Evolutionary conservation across 805 yeast species (phyloP), one percentile per base, ranked within the genome.

Genomic region (Sugiyamaella lignohabitans): DNA sequence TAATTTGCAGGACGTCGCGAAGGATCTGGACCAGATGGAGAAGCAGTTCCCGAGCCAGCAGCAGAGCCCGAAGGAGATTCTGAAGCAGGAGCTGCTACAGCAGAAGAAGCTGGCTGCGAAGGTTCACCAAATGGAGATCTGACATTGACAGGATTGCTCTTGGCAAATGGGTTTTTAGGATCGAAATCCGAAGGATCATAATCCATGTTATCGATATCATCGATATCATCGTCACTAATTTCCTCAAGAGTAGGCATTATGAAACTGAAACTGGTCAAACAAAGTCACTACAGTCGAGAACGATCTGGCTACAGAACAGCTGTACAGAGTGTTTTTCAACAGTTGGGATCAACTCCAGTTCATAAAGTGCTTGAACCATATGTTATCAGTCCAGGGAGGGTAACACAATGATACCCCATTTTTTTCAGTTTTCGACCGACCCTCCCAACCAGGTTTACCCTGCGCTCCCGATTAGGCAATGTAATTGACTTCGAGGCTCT

Each of bases 171-270:
- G 45, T 65, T 67, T 30, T 57, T 41, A 70, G 69, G 88, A 65
- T 88, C 97, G 53, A 87, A 84, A 68, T 91, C 94, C 2, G 95
- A 94, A 22, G 89, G 71, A 66, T 89, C 96, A 85, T 87, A 83
- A 58, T 91, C 96, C 80, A 87, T 72, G 68, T 88, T 82, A 61
- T 89, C 97, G 66, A 91, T 62, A 38, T 66, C 70, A 60, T 88
- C 96, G 66, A 89, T 56, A 32, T 65, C 66, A 53, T 86, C 94
- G 59, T 79, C 84, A 62, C 83, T 88, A 47, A 64, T 54, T 53
- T 68, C 70, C 54, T 68, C 71, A 43, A 67, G 54, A 40, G 58
- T 55, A n/a, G 64, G 63, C 64, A 59, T 60, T 38, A 22, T 37
- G 23, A 4, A 37, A 36, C 17, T 17, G 17, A 14, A 27, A n/a